Percentiles rank a stretch among this genome's conserved stretches.
Conservation (phyloP, 2,329 filamentous ascomycete genomes). For the Sclerotinia minor region DNA sequence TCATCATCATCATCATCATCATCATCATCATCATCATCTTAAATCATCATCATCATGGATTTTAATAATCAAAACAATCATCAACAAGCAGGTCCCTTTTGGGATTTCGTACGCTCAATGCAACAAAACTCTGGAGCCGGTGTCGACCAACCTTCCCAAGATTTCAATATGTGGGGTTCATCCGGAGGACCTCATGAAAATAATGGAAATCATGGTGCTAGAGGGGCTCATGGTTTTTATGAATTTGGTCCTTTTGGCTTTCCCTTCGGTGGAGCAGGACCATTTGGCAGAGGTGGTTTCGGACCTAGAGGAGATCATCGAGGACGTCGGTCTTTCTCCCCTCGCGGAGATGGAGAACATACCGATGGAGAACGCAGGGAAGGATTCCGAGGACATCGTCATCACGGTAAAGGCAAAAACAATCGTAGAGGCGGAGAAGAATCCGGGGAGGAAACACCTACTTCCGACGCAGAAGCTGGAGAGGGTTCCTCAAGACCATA, state of each 20-base stretch:
- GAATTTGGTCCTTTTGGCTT: constrained; percentile 13
- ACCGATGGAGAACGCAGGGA: constrained; percentile 27
- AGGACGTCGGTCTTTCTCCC: constrained; percentile 30
- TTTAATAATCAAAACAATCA: constrained; percentile 36
- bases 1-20: constrained; percentile 26
- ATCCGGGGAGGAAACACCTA: constrained; percentile 25
- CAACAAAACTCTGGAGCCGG: constrained; percentile 36
- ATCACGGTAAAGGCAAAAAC: constrained; percentile 37
- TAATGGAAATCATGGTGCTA: constrained; percentile 30
- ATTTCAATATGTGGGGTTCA: constrained; percentile 24
- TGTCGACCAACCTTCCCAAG: constrained; percentile 36
- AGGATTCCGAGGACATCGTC: constrained; percentile 41
- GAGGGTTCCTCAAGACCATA: constrained; percentile 12
- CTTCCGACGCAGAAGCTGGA: constrained; percentile 18
- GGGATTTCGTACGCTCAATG: constrained; percentile 38
- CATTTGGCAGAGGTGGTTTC: constrained; percentile 26
- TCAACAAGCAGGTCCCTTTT: constrained; percentile 34
- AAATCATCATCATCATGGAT: constrained; percentile 35
- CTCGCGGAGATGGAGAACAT: constrained; percentile 33
- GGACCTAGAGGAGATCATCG: constrained; percentile 29
- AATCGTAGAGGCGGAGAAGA: constrained; percentile 5
- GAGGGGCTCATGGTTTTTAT: constrained; percentile 1
- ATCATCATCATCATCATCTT: constrained; percentile 29
- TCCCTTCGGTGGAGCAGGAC: constrained; percentile 21
- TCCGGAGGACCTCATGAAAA: constrained; percentile 18